phyloP scores from a whole-genome alignment of 106 monocot genomes.

The Narthecium ossifragum region DNA sequence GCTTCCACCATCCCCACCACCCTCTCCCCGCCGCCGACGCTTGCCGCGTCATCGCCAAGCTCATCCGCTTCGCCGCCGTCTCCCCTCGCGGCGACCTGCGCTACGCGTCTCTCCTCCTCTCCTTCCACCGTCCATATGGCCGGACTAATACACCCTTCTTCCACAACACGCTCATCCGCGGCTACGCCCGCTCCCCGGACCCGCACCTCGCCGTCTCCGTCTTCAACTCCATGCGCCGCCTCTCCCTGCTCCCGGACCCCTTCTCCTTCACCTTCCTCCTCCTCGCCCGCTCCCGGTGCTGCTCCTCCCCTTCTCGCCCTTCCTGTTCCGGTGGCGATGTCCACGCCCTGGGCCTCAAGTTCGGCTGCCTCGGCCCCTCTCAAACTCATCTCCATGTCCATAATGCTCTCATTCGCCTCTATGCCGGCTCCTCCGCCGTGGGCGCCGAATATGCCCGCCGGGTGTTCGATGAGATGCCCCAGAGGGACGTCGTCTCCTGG shows the following conservation, averaged over 20 bases:
- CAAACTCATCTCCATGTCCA: conserved; percentile 17
- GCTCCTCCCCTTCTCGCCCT: conserved; percentile 19
- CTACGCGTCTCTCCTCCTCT: conserved; percentile 21
- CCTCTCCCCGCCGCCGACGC: conserved; percentile 2
- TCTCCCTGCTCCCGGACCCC: conserved; percentile 18
- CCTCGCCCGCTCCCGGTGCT: conserved; percentile 20
- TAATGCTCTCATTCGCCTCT: conserved; percentile 36
- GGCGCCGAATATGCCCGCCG: conserved; percentile 2
- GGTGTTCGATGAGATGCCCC: conserved; percentile 32
- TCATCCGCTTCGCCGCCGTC: conserved; percentile 40
- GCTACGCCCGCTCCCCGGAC: conserved; percentile 15
- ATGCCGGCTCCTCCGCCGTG: conserved; percentile 16
- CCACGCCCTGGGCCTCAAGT: conserved; percentile 28
- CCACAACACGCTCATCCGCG: conserved; percentile 41
- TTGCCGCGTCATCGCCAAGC: conserved; percentile 31
- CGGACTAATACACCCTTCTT: conserved; percentile 20
- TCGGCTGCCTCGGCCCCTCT: conserved; percentile 25
- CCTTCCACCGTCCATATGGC: conserved; percentile 10
- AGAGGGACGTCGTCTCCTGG: conserved; percentile 37
- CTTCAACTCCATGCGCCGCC: conserved; percentile 31
- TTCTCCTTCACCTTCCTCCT: conserved; percentile 54
- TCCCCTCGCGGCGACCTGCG: conserved; percentile 28
- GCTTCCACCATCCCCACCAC: conserved; percentile 24
- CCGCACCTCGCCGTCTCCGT: conserved; percentile 17
- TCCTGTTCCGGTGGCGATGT: background rate